Percentiles rank a stretch among this genome's conserved stretches.
Evolutionary conservation across 495 filamentous ascomycete genomes (phyloP).

Genomic region (Aspergillus incahuasiensis): DNA sequence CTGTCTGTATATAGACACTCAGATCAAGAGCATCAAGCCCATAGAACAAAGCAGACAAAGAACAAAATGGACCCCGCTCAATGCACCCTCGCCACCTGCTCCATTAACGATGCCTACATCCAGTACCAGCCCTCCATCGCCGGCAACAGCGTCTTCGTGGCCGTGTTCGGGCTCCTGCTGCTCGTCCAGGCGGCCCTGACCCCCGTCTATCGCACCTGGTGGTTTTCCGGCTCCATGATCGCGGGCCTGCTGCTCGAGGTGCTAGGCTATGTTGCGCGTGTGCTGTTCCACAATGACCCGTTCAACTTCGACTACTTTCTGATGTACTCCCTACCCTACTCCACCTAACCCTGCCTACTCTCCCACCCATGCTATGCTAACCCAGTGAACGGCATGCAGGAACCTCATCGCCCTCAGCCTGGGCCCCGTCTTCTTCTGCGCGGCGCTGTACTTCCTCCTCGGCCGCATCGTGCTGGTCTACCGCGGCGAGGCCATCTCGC

Average conservation of each 20-base stretch:
- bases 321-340: conserved; percentile 24
- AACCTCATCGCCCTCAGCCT: conserved; percentile 51
- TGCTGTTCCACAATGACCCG: conserved; percentile 35
- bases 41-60: too few relatives aligned
- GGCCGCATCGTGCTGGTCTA: conserved; percentile 48
- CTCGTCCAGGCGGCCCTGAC: conserved; percentile 26
- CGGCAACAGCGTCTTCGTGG: conserved; percentile 33
- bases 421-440: conserved; percentile 52
- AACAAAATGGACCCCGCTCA: not conserved
- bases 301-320: conserved; percentile 36
- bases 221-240: conserved; percentile 21
- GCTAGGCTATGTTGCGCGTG: conserved; percentile 35
- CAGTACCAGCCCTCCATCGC: conserved; percentile 31
- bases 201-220: conserved; percentile 28
- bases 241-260: conserved; percentile 34
- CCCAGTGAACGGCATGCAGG: conserved; percentile 14
- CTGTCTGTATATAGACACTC: not conserved
- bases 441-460: conserved; percentile 54
- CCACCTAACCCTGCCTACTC: too few relatives aligned
- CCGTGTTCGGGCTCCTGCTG: conserved; percentile 29
- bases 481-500: conserved; percentile 38
- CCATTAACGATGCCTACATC: conserved; percentile 27
- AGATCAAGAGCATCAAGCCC: too few relatives aligned
- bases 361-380: too few relatives aligned
- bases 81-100: conserved; percentile 35